Conservation (phyloP, 139 green algal genomes). For the Asterochloris erici region DNA sequence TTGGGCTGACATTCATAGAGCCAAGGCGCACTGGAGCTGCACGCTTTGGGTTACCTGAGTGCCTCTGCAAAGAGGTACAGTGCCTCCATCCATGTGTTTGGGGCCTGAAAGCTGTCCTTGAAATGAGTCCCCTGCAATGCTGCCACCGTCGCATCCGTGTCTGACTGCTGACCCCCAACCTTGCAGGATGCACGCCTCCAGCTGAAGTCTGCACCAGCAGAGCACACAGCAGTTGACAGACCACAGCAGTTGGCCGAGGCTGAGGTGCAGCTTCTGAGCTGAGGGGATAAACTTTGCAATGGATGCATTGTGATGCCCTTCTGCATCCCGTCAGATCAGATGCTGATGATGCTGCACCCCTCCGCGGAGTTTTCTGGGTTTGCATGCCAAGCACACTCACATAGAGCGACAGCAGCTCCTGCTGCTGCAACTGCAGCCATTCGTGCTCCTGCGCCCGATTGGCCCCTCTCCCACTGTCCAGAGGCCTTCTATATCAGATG, state of each 20-base stretch:
- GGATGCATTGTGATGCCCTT: neutral
- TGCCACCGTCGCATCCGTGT: no score
- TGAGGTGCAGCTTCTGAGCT: neutral
- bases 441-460: no score
- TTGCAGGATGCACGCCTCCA: no score
- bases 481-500: no score
- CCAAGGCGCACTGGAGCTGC: neutral
- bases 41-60: slow-evolving; percentile 37
- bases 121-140: slow-evolving; percentile 18
- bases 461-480: no score
- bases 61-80: slow-evolving; percentile 75
- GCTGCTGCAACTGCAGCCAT: slow-evolving; percentile 13
- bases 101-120: slow-evolving; percentile 38
- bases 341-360: no score
- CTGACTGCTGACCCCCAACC: no score
- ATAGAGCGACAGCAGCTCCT: slow-evolving; percentile 16
- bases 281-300: neutral
- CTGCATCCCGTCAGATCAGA: neutral
- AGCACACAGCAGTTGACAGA: no score
- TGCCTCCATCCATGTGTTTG: slow-evolving; percentile 67
- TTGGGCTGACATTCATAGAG: neutral
- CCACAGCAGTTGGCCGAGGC: no score
- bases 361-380: no score
- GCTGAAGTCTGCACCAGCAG: no score
- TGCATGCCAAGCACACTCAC: neutral